Evolutionary conservation across 768 basidiomycete genomes (phyloP), one percentile per base, ranked within the genome.

Genomic region (Boletales sp.): DNA sequence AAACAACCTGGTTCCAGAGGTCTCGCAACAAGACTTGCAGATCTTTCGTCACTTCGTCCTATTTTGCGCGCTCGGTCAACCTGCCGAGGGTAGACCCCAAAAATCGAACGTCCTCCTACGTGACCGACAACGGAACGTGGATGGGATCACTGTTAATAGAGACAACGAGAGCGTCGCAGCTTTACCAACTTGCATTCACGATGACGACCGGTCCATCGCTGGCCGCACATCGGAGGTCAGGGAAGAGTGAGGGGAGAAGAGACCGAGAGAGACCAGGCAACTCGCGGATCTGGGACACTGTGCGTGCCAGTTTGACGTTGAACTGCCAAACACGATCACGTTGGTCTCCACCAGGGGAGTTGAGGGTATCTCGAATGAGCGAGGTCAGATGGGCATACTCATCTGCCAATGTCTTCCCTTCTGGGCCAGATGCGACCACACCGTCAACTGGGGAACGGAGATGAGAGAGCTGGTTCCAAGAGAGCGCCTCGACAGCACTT

Each of bases 101-200:
- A 0, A 12, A 36, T 21, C 54, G 56, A 19, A 48, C 32, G 17
- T 17, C 31, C 24, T 45, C 12, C 12, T 45, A 24, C n/a, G n/a
- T n/a, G n/a, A n/a, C n/a, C n/a, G n/a, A n/a, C n/a, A n/a, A 24
- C 21, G 54, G 30, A 51, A 43, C 13, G 30, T 24, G 42, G 29
- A 32, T 17, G 14, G 24, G 31, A 19, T 34, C 18, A 7, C 7
- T 43, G n/a, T 43, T 31, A 27, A 19, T 17, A 32, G 17, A 5
- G 24, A 27, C 1, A 6, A 27, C 5, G 24, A 27, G 24, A 3
- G 24, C 24, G 6, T 27, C 24, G 29, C n/a, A 43, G 10, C 17
- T 12, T 2, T 19, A 43, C 18, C 37, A n/a, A 45, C 59, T 53
- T n/a, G 63, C 52, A 40, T 69, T 72, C 37, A 72, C 50, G 18